Evolutionary conservation across 306 rosid species (phyloP), one percentile per base, ranked within the genome.

Genomic region (Oxytropis ochrocephala): DNA sequence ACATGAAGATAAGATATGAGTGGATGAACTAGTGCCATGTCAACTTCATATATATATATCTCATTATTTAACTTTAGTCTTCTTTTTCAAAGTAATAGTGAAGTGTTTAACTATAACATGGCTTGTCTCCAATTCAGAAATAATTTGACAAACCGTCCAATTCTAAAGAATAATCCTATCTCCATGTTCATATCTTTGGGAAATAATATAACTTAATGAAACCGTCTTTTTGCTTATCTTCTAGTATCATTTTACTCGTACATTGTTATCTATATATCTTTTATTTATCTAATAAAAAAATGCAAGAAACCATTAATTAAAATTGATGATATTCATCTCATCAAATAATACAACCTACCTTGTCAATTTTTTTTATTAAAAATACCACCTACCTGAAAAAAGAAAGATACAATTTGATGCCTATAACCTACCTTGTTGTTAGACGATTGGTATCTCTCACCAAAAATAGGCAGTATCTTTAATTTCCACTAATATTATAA

Each of bases 81-180:
- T 9, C 3, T 11, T 72, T 80, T 80, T 61, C 11, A 0, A 11
- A 11, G 46, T 33, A 48, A 77, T 66, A 60, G 76, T 79, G 69
- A 51, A 47, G 62, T 61, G 51, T 33, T 80, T 75, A 86, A 82
- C 86, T 33, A 78, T 75, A 86, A 82, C 86, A 43, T 82, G 86
- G 75, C 64, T 41, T 64, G 89, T 82, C 77, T 68, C 67, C 29
- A 44, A 72, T 53, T 64, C 44, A 12, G 6, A 54, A 64, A 62
- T 60, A 72, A 42, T n/a, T 67, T 50, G 71, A 70, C 88, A 82
- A 82, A 69, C 81, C 83, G 79, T 71, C 83, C 76, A 71, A 3
- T 57, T 7, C 5, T 46, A 68, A 46, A 78, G 21, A 57, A 72
- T 74, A 72, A 21, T 69, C 24, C 9, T 6, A 21, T 67, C 4